Base-by-base conservation (phyloP, 139 green algal species). In the Asterochloris erici region DNA sequence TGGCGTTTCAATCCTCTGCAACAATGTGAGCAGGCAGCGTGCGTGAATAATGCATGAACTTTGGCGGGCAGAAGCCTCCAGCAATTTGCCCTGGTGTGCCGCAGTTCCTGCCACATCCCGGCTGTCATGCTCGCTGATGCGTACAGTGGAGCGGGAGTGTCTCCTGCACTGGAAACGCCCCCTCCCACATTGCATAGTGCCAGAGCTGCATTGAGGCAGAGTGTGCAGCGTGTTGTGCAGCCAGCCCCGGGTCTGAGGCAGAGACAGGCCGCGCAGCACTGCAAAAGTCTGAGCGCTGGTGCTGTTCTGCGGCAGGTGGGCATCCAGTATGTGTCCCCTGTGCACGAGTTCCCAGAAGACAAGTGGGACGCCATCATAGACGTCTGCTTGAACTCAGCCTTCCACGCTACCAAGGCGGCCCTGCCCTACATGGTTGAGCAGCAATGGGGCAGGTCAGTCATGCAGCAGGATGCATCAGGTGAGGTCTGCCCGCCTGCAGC, bases 391-490 rank as follows among this genome's bases (percentile, higher is more conserved):
- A 89, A 84, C 66, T 89, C 92, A 14, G 88, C 92, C 38, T 98
- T 97, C 87, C 93, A 97, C 69, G 80, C 91, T 26, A 94, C 90
- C 24, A 97, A 97, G 86, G 92, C 92, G 0, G 94, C 93, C 10
- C 78, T 97, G 73, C 95, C 95, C 12, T 83, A 86, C 85, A 98
- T 98, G 95, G 68, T 95, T 9, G 89, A 92, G 15, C 77, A 89
- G 60, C 86, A 89, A 14, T 97, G 94, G 94, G 77, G 77, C 63
- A 54, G 38, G 38, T 54, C 38, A 54, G 38, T 2, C 38, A 54
- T 54, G 38, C 38, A 54, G 38, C 38, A 54, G 38, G n/a, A n/a
- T n/a, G n/a, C n/a, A n/a, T n/a, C 38, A 54, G 6, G 38, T 54
- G 4, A 54, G 38, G 2, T 2, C 38, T 54, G 38, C 38, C 38